A percentile compares a stretch with the other conserved stretches of the same genome.
These are phyloP conservation scores for Rhizoclosmatium globosum DNA, from an alignment of 192 early-diverging fungal species.

Conservation along the genomic window DNA sequence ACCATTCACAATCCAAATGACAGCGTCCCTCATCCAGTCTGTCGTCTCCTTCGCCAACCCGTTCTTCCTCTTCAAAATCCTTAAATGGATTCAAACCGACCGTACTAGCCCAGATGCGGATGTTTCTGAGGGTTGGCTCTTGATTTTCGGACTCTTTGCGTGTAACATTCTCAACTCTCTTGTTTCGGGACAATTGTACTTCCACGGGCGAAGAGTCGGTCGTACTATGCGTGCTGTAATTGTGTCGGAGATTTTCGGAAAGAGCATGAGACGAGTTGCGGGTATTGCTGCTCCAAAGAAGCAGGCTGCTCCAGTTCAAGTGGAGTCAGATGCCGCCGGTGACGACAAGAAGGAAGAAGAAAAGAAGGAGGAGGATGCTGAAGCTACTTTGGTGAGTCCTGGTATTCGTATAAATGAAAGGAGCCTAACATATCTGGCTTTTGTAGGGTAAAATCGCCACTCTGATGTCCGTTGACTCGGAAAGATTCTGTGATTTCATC, in stretches of 20 bases:
- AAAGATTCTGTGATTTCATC: constrained; percentile 44
- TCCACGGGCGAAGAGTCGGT: constrained; percentile 51
- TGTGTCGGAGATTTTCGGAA: constrained; percentile 54
- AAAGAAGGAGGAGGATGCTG: constrained; percentile 39
- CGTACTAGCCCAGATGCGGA: too few species aligned
- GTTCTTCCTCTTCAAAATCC: constrained; percentile 53
- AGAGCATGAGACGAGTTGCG: constrained; percentile 45
- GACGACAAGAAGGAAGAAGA: constrained; percentile 22
- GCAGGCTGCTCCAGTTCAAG: neutral
- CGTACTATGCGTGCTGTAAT: constrained; percentile 46
- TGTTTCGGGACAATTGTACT: constrained; percentile 53
- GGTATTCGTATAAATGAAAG: neutral
- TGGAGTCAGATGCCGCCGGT: constrained; percentile 3
- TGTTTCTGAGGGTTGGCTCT: constrained; percentile 16
- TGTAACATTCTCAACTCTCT: constrained; percentile 38
- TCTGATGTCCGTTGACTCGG: constrained; percentile 54
- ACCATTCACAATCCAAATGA: constrained; percentile 28
- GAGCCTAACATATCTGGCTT: neutral
- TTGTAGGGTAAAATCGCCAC: constrained; percentile 54
- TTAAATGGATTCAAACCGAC: constrained; percentile 41
- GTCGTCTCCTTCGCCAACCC: constrained; percentile 40
- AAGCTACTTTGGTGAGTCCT: constrained; percentile 42
- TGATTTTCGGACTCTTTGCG: constrained; percentile 48
- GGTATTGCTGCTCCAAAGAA: constrained; percentile 27
- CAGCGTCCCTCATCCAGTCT: constrained; percentile 11